Percentiles rank a stretch among this genome's conserved stretches.
Conservation (phyloP, 2,329 filamentous ascomycete genomes). For the Neofusicoccum ribis region DNA sequence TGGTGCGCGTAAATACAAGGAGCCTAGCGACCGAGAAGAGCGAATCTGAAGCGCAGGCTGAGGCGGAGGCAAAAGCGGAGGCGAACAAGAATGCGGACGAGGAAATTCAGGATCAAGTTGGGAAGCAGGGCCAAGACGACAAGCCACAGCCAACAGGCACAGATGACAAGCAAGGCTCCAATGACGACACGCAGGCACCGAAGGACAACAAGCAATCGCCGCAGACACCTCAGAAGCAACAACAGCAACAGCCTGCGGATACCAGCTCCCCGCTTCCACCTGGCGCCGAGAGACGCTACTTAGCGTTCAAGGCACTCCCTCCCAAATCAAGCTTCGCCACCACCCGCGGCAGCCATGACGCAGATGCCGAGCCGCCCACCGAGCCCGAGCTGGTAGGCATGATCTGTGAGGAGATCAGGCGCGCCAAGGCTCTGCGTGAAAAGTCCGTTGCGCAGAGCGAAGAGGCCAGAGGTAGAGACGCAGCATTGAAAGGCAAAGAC, state of each 20-base stretch:
- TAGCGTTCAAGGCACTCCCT: slow-evolving; percentile 60
- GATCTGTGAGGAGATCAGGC: slow-evolving; percentile 76
- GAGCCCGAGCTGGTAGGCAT: slow-evolving; percentile 59
- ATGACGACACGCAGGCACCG: not conserved
- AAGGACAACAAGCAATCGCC: not conserved
- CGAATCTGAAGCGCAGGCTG: slow-evolving; percentile 36
- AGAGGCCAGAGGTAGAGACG: slow-evolving; percentile 43
- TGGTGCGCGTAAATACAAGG: slow-evolving; percentile 80
- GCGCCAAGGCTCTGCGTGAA: slow-evolving; percentile 56
- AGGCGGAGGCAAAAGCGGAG: slow-evolving; percentile 22
- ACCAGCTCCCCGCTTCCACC: not conserved
- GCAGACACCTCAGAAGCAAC: slow-evolving; percentile 21
- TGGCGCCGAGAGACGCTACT: slow-evolving; percentile 33
- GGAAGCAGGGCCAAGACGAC: slow-evolving; percentile 5
- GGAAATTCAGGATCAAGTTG: not conserved
- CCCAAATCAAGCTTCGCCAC: slow-evolving; percentile 44
- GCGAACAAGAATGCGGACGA: slow-evolving; percentile 24
- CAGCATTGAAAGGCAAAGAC: slow-evolving; percentile 35
- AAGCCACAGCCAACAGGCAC: not conserved
- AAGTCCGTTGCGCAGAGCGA: slow-evolving; percentile 26
- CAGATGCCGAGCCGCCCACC: slow-evolving; percentile 37
- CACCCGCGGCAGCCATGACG: slow-evolving; percentile 20
- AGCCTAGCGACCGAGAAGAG: slow-evolving; percentile 62
- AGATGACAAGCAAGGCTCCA: not conserved
- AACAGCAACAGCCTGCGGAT: slow-evolving; percentile 24